Evolutionary conservation across 768 basidiomycete genomes (phyloP), one percentile per base, ranked within the genome.

Genomic region (Leccinum boreale): DNA sequence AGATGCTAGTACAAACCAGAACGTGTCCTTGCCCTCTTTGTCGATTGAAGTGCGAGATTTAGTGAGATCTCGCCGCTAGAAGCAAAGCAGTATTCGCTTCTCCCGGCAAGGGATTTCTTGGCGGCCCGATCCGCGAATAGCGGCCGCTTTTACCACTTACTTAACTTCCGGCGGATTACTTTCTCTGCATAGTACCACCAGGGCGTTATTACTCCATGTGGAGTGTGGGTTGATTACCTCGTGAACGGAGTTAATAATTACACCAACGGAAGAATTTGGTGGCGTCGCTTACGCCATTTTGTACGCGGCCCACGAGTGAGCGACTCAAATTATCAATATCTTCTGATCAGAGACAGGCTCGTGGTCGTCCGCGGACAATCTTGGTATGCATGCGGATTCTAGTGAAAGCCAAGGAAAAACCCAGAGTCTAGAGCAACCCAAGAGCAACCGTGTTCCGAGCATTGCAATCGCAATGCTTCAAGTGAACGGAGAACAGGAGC

Each of bases 51-150:
- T 50, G 50, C 36, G 23, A 26, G 26, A 29, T 53, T 52, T 17
- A 24, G 46, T 44, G 45, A 44, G 46, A 53, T 54, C 53, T 52
- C 39, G 55, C 39, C 26, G 14, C 17, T 39, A n/a, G 53, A 57
- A 44, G 42, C 44, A 44, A 9, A 26, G 39, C n/a, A n/a, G n/a
- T 8, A 15, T 31, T 50, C 46, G 35, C 56, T 50, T 52, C 59
- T 49, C 24, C 23, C n/a, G 39, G 39, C 39, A 42, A 29, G 24
- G 52, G 50, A 50, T 11, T 50, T 58, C 67, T 66, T 66, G 67
- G 66, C 66, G 7, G 31, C 39, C 45, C 44, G 56, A 66, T 63
- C 56, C 58, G 63, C 50, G 39, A 26, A 52, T 35, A 29, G 21
- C 24, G 53, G 33, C 45, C 45, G 54, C 28, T 21, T 46, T 31